A percentile compares a stretch with the other conserved stretches of the same genome.
Conservation (phyloP, 2,329 filamentous ascomycete genomes). For the Delphinella strobiligena region DNA sequence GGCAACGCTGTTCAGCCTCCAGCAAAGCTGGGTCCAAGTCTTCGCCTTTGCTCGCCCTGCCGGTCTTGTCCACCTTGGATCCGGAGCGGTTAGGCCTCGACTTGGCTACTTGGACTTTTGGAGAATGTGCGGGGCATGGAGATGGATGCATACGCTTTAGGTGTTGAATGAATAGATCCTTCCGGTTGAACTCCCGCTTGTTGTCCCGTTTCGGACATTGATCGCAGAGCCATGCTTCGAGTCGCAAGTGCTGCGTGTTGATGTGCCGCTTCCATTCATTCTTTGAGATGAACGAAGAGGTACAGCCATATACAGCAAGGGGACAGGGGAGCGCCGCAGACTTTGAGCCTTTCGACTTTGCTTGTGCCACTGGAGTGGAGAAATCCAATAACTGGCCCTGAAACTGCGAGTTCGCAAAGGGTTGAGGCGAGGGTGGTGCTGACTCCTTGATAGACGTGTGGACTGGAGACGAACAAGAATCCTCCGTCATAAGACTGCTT, state of each 20-base stretch:
- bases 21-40: slow-evolving; percentile 17
- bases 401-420: neutral
- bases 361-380: neutral
- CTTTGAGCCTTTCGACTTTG: neutral
- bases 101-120: slow-evolving; percentile 16
- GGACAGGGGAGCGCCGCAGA: slow-evolving; percentile 54
- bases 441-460: neutral
- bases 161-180: slow-evolving; percentile 85
- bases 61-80: slow-evolving; percentile 28
- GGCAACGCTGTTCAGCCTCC: slow-evolving; percentile 49
- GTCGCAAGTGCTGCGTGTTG: slow-evolving; percentile 63
- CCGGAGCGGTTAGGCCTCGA: slow-evolving; percentile 7
- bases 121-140: slow-evolving; percentile 24
- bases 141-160: slow-evolving; percentile 68
- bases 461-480: neutral
- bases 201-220: slow-evolving; percentile 30
- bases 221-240: slow-evolving; percentile 65
- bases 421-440: neutral
- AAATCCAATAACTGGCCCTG: neutral
- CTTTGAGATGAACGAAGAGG: slow-evolving; percentile 61
- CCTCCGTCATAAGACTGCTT: neutral
- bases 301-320: slow-evolving; percentile 67
- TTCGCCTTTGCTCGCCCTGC: slow-evolving; percentile 7
- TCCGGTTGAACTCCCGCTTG: slow-evolving; percentile 63
- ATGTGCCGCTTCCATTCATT: slow-evolving; percentile 96